phyloP scores from a whole-genome alignment of 2,329 filamentous ascomycete species.

The Colletotrichum phormii region DNA sequence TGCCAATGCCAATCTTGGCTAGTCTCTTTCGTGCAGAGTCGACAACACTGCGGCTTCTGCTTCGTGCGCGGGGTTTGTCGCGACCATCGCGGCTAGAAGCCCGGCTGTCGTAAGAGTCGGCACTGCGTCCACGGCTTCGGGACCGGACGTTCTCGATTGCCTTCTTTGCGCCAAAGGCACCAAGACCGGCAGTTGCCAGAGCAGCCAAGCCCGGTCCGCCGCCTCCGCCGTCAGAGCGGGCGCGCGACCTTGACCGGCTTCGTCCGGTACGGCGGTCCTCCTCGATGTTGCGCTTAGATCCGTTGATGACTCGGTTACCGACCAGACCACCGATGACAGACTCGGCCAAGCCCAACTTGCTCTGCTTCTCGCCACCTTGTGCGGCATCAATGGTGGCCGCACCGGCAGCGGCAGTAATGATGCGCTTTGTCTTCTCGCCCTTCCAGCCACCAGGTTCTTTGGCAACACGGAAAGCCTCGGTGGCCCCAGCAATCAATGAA shows the following conservation, averaged over 20 bases:
- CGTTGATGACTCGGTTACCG: constrained; percentile 87
- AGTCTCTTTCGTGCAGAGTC: constrained; percentile 71
- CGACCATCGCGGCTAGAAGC: constrained; percentile 23
- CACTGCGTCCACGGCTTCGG: constrained; percentile 64
- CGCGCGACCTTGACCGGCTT: constrained; percentile 76
- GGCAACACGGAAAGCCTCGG: constrained; percentile 90
- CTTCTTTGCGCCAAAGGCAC: constrained; percentile 72
- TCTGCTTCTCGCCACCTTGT: constrained; percentile 76
- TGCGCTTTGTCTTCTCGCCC: constrained; percentile 90
- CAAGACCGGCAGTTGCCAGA: constrained; percentile 71
- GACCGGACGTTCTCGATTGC: constrained; percentile 62
- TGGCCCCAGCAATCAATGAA: constrained; percentile 88
- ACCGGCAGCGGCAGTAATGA: constrained; percentile 87
- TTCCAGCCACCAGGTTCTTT: constrained; percentile 92
- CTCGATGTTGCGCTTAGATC: constrained; percentile 75
- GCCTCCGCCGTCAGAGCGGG: constrained; percentile 63
- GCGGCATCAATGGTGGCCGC: constrained; percentile 88
- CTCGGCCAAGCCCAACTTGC: constrained; percentile 87
- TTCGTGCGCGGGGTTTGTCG: constrained; percentile 45
- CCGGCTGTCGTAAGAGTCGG: constrained; percentile 58
- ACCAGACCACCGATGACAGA: constrained; percentile 90
- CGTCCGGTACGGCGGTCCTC: constrained; percentile 70
- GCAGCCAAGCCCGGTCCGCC: constrained; percentile 68
- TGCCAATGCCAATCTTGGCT: constrained; percentile 70
- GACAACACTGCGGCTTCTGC: constrained; percentile 75